A percentile compares a stretch with the other conserved stretches of the same genome.
Evolutionary conservation across 257 asterid species (phyloP).

Genomic region (Handroanthus guayacan): DNA sequence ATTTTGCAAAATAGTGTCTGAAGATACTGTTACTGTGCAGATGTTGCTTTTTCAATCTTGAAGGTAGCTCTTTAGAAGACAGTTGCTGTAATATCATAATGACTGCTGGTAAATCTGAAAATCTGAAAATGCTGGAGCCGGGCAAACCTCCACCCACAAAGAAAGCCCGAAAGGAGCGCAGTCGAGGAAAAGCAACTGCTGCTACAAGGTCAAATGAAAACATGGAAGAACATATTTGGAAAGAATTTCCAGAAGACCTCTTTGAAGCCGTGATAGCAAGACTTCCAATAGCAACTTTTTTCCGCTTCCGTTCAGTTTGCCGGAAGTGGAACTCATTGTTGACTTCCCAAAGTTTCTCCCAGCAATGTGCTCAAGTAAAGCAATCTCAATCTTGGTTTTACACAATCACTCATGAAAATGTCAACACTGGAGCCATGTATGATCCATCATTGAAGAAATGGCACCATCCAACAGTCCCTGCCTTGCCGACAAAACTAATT

Average conservation of each 20-base stretch:
- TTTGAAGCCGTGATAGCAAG: slow-evolving; percentile 90
- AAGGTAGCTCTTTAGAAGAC: slow-evolving; percentile 57
- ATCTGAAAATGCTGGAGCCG: slow-evolving; percentile 84
- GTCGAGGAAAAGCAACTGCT: slow-evolving; percentile 53
- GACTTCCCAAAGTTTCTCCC: slow-evolving; percentile 78
- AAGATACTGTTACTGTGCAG: slow-evolving; percentile 51
- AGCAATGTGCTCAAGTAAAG: slow-evolving; percentile 66
- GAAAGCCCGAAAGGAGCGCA: slow-evolving; percentile 72
- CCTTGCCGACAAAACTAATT: slow-evolving; percentile 70
- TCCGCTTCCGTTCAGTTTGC: slow-evolving; percentile 83
- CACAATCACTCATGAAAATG: slow-evolving; percentile 84
- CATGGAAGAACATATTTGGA: slow-evolving; percentile 83
- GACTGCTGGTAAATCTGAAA: slow-evolving; percentile 83
- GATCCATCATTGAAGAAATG: slow-evolving; percentile 77
- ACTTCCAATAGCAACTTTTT: slow-evolving; percentile 80
- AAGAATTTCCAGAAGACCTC: slow-evolving; percentile 95
- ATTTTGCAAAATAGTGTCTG: slow-evolving; percentile 30
- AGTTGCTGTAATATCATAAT: slow-evolving; percentile 64
- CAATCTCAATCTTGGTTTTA: slow-evolving; percentile 83
- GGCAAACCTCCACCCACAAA: slow-evolving; percentile 83
- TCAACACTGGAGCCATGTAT: slow-evolving; percentile 83
- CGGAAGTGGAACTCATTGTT: slow-evolving; percentile 83
- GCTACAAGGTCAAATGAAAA: slow-evolving; percentile 48
- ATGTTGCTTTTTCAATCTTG: slow-evolving; percentile 65
- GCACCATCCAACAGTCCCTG: slow-evolving; percentile 89